phyloP scores from a whole-genome alignment of 169 alveolate species.

The Hepatocystis sp. region DNA sequence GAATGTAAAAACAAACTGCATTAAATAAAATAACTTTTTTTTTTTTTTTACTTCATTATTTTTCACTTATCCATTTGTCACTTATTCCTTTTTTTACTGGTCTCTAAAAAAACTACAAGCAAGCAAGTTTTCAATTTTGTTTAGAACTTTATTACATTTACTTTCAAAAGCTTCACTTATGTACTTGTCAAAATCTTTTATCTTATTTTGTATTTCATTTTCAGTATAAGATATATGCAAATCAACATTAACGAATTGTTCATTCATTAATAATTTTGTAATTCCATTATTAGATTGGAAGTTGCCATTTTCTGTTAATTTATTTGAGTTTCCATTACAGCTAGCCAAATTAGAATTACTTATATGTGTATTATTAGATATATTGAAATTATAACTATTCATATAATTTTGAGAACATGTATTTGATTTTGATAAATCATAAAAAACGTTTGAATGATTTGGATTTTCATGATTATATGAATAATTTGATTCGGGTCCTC shows the following conservation, averaged over 20 bases:
- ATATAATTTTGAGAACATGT: conserved; percentile 17
- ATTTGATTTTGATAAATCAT: conserved; percentile 20
- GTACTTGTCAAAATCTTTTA: conserved; percentile 36
- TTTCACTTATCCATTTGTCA: neutral
- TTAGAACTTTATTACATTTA: conserved; percentile 53
- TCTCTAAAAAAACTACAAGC: conserved; percentile 47
- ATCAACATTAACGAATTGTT: conserved; percentile 52
- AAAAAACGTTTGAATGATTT: neutral
- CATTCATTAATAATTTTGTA: conserved; percentile 28
- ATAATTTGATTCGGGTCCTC: conserved; percentile 11
- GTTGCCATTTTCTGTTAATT: neutral
- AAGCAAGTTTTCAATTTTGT: conserved; percentile 55
- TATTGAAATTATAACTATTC: conserved; percentile 4
- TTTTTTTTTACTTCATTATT: neutral
- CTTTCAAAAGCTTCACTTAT: conserved; percentile 28
- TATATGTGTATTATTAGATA: conserved; percentile 31
- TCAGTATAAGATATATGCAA: conserved; percentile 70
- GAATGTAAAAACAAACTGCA: too few species aligned
- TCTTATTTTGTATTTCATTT: conserved; percentile 69
- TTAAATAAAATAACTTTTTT: neutral
- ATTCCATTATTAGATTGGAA: conserved; percentile 33
- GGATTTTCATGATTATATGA: conserved; percentile 18
- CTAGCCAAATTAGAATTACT: conserved; percentile 6
- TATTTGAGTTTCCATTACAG: conserved; percentile 24
- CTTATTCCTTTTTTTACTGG: neutral